Conservation (phyloP, 2,329 filamentous ascomycete species). For the Claviceps sp. region DNA sequence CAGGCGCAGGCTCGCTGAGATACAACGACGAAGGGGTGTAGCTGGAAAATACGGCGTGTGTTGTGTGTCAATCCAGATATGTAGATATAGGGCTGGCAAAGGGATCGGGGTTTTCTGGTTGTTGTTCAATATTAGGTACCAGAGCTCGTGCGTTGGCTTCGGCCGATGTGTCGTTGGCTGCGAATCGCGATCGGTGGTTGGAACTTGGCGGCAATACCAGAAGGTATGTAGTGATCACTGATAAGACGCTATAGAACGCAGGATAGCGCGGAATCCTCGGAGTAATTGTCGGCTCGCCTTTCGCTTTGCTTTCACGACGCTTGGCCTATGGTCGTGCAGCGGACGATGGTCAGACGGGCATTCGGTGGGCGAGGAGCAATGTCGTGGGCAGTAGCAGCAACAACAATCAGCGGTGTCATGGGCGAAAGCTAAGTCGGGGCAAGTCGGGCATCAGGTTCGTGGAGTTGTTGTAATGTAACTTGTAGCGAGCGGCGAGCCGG, state of each 20-base stretch:
- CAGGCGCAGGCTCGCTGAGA: slow-evolving; percentile 18
- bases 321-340: neutral
- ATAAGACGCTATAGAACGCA: neutral
- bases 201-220: neutral
- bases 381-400: neutral
- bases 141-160: slow-evolving; percentile 1
- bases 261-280: neutral
- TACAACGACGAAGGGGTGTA: slow-evolving; percentile 6
- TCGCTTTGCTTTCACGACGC: neutral
- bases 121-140: neutral
- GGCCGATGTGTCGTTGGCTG: neutral
- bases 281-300: neutral
- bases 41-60: too few species aligned
- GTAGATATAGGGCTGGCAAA: neutral
- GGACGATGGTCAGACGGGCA: neutral
- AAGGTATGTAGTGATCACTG: too few species aligned
- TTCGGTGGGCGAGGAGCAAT: neutral
- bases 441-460: neutral
- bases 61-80: neutral
- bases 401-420: neutral
- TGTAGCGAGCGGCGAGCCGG: too few species aligned
- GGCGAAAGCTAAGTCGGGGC: neutral
- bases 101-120: neutral
- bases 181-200: neutral
- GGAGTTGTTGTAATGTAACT: neutral